A percentile compares a stretch with the other conserved stretches of the same genome.
phyloP scores from a whole-genome alignment of 306 rosid genomes.

The Vigna reflexopilosa region DNA sequence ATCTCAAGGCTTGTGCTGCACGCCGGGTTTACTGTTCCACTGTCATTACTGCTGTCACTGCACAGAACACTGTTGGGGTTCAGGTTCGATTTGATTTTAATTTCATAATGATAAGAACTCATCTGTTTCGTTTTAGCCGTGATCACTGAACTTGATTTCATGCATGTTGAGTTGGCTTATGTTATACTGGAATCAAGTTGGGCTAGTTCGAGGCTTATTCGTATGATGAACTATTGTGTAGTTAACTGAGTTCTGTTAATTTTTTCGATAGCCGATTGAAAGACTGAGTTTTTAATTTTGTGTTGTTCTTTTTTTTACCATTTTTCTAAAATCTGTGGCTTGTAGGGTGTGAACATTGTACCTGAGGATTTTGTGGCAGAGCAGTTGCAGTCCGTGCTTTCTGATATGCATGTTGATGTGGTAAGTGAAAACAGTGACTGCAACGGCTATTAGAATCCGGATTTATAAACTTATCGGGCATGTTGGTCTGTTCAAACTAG shows the following conservation, averaged over 20 bases:
- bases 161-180: background rate
- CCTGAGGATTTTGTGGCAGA: constrained; percentile 73
- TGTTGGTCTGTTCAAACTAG: background rate
- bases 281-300: background rate
- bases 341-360: constrained; percentile 69
- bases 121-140: background rate
- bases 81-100: constrained; percentile 64
- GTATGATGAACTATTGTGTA: background rate
- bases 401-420: constrained; percentile 95
- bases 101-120: background rate
- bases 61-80: constrained; percentile 92
- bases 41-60: constrained; percentile 88
- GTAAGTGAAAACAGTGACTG: constrained; percentile 55
- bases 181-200: background rate
- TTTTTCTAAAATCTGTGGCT: constrained; percentile 30
- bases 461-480: background rate
- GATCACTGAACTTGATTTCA: background rate
- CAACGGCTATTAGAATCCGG: background rate
- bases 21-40: constrained; percentile 92
- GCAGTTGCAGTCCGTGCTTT: constrained; percentile 83
- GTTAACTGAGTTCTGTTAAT: background rate
- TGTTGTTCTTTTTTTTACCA: background rate
- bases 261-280: background rate
- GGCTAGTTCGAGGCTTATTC: background rate
- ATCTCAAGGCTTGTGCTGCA: constrained; percentile 86